phyloP scores from a whole-genome alignment of 192 early-diverging fungal species.

The Endogone sp. region DNA sequence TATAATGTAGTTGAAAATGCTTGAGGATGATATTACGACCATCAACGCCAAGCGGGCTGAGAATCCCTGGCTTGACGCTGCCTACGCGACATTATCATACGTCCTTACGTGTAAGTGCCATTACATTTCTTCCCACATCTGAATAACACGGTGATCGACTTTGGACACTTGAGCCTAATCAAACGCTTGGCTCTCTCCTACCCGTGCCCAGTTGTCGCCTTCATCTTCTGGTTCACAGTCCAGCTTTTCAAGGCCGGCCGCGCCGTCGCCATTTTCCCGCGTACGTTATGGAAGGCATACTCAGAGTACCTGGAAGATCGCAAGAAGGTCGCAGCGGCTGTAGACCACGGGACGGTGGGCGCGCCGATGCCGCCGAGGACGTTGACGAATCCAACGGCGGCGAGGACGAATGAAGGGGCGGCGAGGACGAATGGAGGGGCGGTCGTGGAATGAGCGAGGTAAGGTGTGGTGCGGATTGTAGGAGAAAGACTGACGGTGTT shows the following conservation, averaged over 20 bases:
- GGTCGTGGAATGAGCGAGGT: too few relatives aligned
- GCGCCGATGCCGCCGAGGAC: not conserved
- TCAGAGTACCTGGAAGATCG: conserved; percentile 2
- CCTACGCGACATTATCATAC: conserved; percentile 17
- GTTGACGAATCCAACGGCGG: too few relatives aligned
- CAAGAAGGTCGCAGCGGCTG: not conserved
- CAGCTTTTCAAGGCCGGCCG: conserved; percentile 7
- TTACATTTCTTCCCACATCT: not conserved
- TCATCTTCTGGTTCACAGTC: conserved; percentile 12
- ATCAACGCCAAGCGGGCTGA: conserved; percentile 30
- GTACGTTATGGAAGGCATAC: conserved; percentile 13
- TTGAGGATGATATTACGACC: conserved; percentile 28
- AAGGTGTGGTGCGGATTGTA: too few relatives aligned
- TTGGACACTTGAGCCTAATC: not conserved
- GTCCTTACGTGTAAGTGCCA: not conserved
- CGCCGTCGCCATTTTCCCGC: conserved; percentile 7
- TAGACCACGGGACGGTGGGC: not conserved
- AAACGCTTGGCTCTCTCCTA: not conserved
- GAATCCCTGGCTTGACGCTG: conserved; percentile 29
- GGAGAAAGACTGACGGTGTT: too few relatives aligned
- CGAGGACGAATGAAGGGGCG: too few relatives aligned
- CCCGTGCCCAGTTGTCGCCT: conserved; percentile 2
- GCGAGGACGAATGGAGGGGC: too few relatives aligned
- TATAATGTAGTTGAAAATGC: conserved; percentile 20
- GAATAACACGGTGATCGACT: not conserved